These are phyloP conservation scores for Cadophora sp. DNA, from an alignment of 2,329 filamentous ascomycete species.

Conservation along the genomic window DNA sequence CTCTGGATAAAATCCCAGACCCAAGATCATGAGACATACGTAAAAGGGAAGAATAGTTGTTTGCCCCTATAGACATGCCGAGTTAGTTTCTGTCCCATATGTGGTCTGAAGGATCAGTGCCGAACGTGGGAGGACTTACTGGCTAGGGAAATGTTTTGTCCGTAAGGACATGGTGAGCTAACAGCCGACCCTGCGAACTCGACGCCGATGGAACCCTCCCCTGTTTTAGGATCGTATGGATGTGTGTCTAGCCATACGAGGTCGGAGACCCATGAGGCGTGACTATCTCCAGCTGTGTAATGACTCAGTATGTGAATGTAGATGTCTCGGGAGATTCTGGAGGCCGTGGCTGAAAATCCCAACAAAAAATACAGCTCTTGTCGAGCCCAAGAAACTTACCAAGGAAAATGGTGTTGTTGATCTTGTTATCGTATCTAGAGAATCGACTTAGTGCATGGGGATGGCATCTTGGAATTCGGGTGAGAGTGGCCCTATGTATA, in stretches of 20 bases:
- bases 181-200: constrained; percentile 74
- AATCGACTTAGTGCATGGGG: not conserved
- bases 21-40: too few relatives aligned
- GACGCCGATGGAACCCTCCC: constrained; percentile 63
- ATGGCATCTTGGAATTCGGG: too few relatives aligned
- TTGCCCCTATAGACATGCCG: constrained; percentile 45
- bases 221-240: constrained; percentile 59
- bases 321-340: not conserved
- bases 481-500: too few relatives aligned
- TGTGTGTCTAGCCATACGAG: constrained; percentile 63
- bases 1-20: too few relatives aligned
- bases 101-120: not conserved
- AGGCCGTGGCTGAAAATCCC: not conserved
- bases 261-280: constrained; percentile 69
- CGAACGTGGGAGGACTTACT: constrained; percentile 21
- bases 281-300: constrained; percentile 68
- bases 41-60: constrained; percentile 53
- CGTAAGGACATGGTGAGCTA: constrained; percentile 63
- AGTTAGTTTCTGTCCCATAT: not conserved
- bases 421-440: constrained; percentile 62
- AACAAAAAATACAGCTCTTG: not conserved
- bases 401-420: constrained; percentile 73
- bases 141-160: constrained; percentile 62
- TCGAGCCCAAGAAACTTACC: not conserved
- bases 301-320: not conserved